phyloP scores from a whole-genome alignment of 1,284 basidiomycete genomes.

The Ganoderma lucidum region DNA sequence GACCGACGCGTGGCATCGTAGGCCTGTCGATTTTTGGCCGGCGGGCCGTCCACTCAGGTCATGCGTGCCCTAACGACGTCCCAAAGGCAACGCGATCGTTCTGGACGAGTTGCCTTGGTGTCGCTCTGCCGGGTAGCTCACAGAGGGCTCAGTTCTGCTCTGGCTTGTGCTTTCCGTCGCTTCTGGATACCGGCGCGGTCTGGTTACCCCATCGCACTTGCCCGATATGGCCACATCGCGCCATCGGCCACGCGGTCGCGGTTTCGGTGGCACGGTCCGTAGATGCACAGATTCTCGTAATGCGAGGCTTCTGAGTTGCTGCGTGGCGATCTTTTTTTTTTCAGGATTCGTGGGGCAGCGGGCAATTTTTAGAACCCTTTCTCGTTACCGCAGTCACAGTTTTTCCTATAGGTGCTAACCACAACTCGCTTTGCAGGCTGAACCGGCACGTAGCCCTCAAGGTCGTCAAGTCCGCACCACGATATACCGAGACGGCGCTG shows the following conservation, averaged over 20 bases:
- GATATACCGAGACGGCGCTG: conserved; percentile 97
- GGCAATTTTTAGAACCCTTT: background rate
- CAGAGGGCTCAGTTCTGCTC: too few relatives aligned
- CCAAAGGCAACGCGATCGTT: too few relatives aligned
- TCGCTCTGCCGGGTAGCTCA: too few relatives aligned
- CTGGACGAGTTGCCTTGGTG: too few relatives aligned
- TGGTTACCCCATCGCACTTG: background rate
- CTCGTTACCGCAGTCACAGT: background rate
- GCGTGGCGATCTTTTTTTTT: background rate
- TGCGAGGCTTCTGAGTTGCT: background rate
- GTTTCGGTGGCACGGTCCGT: conserved; percentile 16
- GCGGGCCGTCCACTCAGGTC: too few relatives aligned
- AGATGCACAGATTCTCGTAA: conserved; percentile 18
- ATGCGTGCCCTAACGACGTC: too few relatives aligned
- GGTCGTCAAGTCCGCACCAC: conserved; percentile 96
- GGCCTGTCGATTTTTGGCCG: background rate
- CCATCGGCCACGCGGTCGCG: too few relatives aligned
- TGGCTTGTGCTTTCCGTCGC: too few relatives aligned
- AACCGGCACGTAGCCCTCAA: conserved; percentile 98
- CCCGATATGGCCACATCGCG: conserved; percentile 7
- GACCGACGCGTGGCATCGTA: background rate
- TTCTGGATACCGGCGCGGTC: background rate
- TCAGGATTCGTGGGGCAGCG: background rate
- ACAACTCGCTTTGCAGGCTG: conserved; percentile 59
- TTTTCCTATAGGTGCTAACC: conserved; percentile 16